Conservation (phyloP, 768 basidiomycete species). For the Boletus barrowsii region DNA sequence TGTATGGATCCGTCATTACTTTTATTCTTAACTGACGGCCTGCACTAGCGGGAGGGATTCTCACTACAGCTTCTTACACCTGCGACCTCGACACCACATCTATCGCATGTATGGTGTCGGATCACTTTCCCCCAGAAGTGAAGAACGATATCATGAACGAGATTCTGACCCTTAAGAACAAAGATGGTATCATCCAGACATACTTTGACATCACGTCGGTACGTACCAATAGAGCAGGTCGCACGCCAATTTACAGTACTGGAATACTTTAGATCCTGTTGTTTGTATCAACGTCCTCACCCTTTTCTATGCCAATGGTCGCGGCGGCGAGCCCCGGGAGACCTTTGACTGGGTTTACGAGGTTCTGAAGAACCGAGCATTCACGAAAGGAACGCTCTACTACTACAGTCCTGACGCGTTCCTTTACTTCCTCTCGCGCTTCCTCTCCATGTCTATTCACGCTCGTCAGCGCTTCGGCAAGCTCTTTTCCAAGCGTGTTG, state of each 20-base stretch:
- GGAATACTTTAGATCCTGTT: conserved; percentile 10
- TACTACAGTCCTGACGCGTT: conserved; percentile 18
- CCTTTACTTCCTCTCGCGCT: conserved; percentile 21
- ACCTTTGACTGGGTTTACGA: conserved; percentile 20
- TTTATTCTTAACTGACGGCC: conserved; percentile 3
- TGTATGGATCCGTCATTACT: not conserved
- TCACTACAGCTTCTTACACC: conserved; percentile 12
- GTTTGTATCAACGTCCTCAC: conserved; percentile 21
- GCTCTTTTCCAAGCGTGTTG: conserved; percentile 16
- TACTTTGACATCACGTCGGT: conserved; percentile 23
- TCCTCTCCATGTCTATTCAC: conserved; percentile 16
- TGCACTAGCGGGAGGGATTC: conserved; percentile 2
- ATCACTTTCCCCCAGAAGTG: conserved; percentile 5
- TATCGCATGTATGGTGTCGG: conserved; percentile 14
- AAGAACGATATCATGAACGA: conserved; percentile 24
- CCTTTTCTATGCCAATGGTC: conserved; percentile 20
- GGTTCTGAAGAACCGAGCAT: conserved; percentile 22
- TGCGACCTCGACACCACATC: conserved; percentile 21
- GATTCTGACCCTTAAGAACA: conserved; percentile 13
- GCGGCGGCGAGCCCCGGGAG: conserved; percentile 14
- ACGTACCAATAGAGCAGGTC: not conserved
- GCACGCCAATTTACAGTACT: too few species aligned
- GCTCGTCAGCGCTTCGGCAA: conserved; percentile 13
- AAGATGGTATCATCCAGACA: conserved; percentile 19
- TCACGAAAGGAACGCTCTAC: conserved; percentile 17